Base-by-base conservation (phyloP, 1,284 basidiomycete species). In the Trichosporon sp. region DNA sequence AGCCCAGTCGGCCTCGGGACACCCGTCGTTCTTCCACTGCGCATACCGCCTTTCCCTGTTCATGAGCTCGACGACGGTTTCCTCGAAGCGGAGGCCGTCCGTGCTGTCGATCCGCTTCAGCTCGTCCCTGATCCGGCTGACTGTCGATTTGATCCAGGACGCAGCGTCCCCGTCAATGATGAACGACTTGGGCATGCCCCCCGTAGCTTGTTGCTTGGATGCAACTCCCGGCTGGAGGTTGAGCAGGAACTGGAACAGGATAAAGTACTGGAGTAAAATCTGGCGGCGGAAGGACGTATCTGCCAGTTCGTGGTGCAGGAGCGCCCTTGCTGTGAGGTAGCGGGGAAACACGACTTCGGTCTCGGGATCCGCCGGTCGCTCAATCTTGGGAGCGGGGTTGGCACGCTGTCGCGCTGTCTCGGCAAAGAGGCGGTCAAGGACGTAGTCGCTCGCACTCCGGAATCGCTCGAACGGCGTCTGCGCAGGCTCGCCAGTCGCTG, bases 221-320 rank as follows among this genome's bases (percentile, higher is more conserved):
- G 70, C 76, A 5, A 69, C 71, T 14, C 63, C 66, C 2, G 75
- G 75, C 1, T 71, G 73, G 56, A 79, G 71, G 60, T 77, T 76
- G 40, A 79, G 68, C 27, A 80, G 69, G 62, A 78, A 78, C 56
- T 78, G 77, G 70, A 79, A 76, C 21, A 80, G 71, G 66, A 80
- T 80, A 58, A 76, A 75, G 68, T 78, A 76, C 67, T 80, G 79
- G 33, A 78, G 70, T 21, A 79, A 72, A 56, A 80, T 73, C 58
- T 80, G 79, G 4, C 78, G 74, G 7, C 79, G 72, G 75, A 80
- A 80, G 11, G 72, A 70, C 11, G 71, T 68, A 62, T 80, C 79
- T 7, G 76, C 70, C 7, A 66, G 44, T 27, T 80, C 76, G 62
- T 79, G 73, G 25, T 75, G 73, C 31, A 80, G 70, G 44, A 80